Base-by-base conservation (phyloP, 192 early-diverging fungal genomes). In the Backusella morwellensis region DNA sequence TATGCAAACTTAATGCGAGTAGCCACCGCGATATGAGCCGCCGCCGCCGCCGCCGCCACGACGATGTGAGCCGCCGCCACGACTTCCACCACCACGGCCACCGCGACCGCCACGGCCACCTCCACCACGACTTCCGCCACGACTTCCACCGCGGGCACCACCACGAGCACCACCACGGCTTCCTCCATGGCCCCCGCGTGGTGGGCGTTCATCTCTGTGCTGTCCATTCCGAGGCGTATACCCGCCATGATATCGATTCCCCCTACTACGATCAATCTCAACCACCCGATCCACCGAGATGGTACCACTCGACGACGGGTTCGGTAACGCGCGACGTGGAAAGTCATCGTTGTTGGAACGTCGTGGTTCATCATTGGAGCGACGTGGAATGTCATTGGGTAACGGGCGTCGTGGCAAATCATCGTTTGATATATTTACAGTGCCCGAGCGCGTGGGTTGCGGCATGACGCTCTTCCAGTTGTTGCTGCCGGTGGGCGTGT, bases 391-490 rank as follows among this genome's bases (percentile, higher is more conserved):
- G 2, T 32, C 32, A 32, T 32, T 32, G 32, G 69, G 69, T 41
- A 71, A 4, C 9, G 23, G 23, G 7, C 41, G 41, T 4, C 69
- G 69, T 38, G 69, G 69, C 17, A 71, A 50, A 17, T 50, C 6
- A 17, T n/a, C 1, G 6, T 19, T 50, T 50, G 56, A 59, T 7
- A 72, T 44, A 47, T 50, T 72, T 44, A 72, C 29, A 32, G 70
- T 72, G 2, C 70, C 70, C 8, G 70, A 72, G 1, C 70, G 70
- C 3, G 70, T 72, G 19, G 70, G 70, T 34, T 47, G 42, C 32
- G 70, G 70, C 11, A 72, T 44, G 4, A 72, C 29, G 6, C 23
- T 44, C 19, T 72, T 72, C 70, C 70, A 50, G 32, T 72, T 42
- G 6, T 47, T 42, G 29, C 21, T 72, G 17, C 70, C 70, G 0